Evolutionary conservation across 768 basidiomycete species (phyloP).

Genomic region (Leccinum pellstonianum): DNA sequence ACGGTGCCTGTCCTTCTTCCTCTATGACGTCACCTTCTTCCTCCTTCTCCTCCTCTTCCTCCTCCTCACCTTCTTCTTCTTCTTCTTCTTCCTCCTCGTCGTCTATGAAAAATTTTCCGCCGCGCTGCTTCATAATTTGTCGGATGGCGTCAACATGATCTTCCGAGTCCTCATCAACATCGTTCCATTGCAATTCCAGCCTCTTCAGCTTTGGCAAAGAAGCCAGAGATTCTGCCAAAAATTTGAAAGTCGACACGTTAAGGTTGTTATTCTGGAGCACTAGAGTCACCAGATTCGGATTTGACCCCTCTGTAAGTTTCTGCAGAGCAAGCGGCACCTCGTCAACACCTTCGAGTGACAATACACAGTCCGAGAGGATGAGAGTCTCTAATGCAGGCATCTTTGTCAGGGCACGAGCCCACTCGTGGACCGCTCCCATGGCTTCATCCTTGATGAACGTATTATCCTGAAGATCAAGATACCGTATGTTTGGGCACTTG

Average conservation of each 20-base stretch:
- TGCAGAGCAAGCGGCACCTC: slow-evolving; percentile 67
- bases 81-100: slow-evolving; percentile 86
- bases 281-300: slow-evolving; percentile 69
- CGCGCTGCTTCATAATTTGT: slow-evolving; percentile 57
- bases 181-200: slow-evolving; percentile 91
- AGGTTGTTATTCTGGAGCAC: slow-evolving; percentile 93
- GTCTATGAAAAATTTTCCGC: slow-evolving; percentile 62
- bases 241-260: slow-evolving; percentile 60
- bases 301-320: slow-evolving; percentile 65
- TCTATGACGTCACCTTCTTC: slow-evolving; percentile 31
- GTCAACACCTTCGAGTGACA: slow-evolving; percentile 71
- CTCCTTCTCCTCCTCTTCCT: slow-evolving; percentile 44
- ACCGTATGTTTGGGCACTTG: slow-evolving; percentile 60
- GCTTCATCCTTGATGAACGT: slow-evolving; percentile 71
- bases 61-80: slow-evolving; percentile 53
- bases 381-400: slow-evolving; percentile 77
- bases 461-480: slow-evolving; percentile 93
- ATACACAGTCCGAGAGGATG: slow-evolving; percentile 89
- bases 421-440: slow-evolving; percentile 52
- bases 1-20: slow-evolving; percentile 20
- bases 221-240: slow-evolving; percentile 66
- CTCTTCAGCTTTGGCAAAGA: slow-evolving; percentile 58
- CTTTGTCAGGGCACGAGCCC: slow-evolving; percentile 61
- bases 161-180: slow-evolving; percentile 76
- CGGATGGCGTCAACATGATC: slow-evolving; percentile 49